Conservation (phyloP, 2,329 filamentous ascomycete genomes). For the Fusarium floridanum region DNA sequence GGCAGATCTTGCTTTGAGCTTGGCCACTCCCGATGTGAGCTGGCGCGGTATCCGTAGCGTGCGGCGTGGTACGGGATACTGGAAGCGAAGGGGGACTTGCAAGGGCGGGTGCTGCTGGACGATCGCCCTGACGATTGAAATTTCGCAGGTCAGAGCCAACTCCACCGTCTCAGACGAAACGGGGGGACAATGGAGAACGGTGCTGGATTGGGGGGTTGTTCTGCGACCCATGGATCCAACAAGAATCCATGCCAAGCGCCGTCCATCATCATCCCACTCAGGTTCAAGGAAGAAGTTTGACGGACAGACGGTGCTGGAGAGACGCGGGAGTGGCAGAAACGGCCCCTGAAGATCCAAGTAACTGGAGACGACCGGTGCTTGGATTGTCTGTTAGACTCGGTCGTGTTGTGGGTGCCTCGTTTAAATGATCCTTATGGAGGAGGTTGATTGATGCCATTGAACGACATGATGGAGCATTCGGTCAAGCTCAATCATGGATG, state of each 20-base stretch:
- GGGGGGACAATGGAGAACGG: neutral
- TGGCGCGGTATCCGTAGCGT: neutral
- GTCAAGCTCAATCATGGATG: neutral
- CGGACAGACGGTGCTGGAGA: neutral
- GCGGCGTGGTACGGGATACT: neutral
- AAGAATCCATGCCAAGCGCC: constrained; percentile 22
- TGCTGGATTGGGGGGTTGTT: neutral
- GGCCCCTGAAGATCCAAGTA: constrained; percentile 33
- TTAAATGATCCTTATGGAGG: neutral
- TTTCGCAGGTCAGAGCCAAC: constrained; percentile 32
- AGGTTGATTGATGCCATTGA: neutral
- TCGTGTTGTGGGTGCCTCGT: constrained; percentile 2
- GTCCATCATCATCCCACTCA: constrained; percentile 25
- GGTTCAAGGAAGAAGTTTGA: neutral
- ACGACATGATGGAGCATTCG: neutral
- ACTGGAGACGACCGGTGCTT: neutral
- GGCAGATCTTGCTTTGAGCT: constrained; percentile 28
- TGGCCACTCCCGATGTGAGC: neutral
- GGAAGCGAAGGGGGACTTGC: constrained; percentile 1
- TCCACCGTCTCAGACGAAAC: constrained; percentile 20
- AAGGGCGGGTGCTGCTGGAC: constrained; percentile 11
- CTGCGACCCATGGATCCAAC: constrained; percentile 13
- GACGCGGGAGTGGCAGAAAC: constrained; percentile 34
- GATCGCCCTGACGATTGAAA: constrained; percentile 49
- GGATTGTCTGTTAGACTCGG: neutral